Evolutionary conservation across 2,329 filamentous ascomycete species (phyloP).

Genomic region (Neocatenulostroma microsporum): DNA sequence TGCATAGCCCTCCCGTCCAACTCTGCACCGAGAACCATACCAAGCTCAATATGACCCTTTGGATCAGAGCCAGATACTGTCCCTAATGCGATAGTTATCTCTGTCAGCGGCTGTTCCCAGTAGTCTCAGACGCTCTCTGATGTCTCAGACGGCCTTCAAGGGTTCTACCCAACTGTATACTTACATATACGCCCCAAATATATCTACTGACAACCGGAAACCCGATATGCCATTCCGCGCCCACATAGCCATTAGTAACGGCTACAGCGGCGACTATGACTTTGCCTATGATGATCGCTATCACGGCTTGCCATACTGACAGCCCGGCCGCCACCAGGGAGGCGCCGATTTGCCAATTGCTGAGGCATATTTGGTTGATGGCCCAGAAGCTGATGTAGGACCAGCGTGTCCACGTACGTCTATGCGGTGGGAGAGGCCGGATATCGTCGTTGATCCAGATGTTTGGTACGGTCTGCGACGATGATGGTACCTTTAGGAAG

Average conservation of each 20-base stretch:
- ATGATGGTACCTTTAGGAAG: slow-evolving; percentile 18
- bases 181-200: slow-evolving; percentile 51
- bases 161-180: too few species aligned
- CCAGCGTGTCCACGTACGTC: slow-evolving; percentile 32
- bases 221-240: slow-evolving; percentile 11
- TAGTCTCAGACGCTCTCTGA: too few species aligned
- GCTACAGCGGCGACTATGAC: slow-evolving; percentile 50
- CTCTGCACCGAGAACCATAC: slow-evolving; percentile 54
- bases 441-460: slow-evolving; percentile 37
- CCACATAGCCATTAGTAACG: slow-evolving; percentile 49
- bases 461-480: slow-evolving; percentile 21
- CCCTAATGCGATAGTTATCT: too few species aligned
- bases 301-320: slow-evolving; percentile 36
- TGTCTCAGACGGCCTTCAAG: too few species aligned
- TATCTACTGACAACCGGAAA: slow-evolving; percentile 46
- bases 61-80: slow-evolving; percentile 48
- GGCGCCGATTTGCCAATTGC: slow-evolving; percentile 32
- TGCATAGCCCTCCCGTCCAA: slow-evolving; percentile 52
- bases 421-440: slow-evolving; percentile 32
- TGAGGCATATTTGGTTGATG: slow-evolving; percentile 26
- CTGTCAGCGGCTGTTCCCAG: too few species aligned
- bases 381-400: slow-evolving; percentile 35
- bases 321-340: slow-evolving; percentile 34
- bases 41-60: slow-evolving; percentile 43
- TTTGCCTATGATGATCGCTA: slow-evolving; percentile 36